Conservation (phyloP, 2,329 filamentous ascomycete species). For the Cordyceps cicadae region DNA sequence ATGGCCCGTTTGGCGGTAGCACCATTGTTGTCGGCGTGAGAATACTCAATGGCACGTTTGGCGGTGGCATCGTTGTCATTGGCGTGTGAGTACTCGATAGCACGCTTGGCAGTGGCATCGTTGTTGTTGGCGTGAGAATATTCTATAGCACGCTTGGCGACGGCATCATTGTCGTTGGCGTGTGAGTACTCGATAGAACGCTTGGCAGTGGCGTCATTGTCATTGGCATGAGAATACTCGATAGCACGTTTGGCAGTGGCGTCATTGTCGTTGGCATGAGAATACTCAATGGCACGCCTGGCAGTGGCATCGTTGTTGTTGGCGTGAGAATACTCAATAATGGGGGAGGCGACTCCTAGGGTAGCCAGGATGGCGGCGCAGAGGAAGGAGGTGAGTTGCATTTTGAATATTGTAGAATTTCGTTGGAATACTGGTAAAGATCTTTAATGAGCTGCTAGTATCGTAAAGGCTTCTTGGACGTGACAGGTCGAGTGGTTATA, state of each 20-base stretch:
- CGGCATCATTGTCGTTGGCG: background rate
- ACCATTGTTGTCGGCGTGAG: too few relatives aligned
- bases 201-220: background rate
- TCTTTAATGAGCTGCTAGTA: background rate
- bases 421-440: background rate
- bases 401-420: background rate
- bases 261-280: too few relatives aligned
- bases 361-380: slow-evolving; percentile 1
- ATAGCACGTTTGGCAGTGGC: too few relatives aligned
- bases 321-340: background rate
- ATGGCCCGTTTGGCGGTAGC: too few relatives aligned
- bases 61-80: background rate
- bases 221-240: background rate
- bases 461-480: too few relatives aligned
- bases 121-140: background rate
- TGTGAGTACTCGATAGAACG: background rate
- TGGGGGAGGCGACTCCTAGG: background rate
- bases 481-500: background rate
- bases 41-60: background rate
- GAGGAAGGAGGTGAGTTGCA: background rate
- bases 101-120: background rate
- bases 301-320: too few relatives aligned
- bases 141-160: background rate
- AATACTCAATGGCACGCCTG: too few relatives aligned
- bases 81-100: background rate